Percentiles rank a stretch among this genome's conserved stretches.
These are phyloP conservation scores for Tulasnella sp. DNA, from an alignment of 768 basidiomycete species.

Conservation along the genomic window DNA sequence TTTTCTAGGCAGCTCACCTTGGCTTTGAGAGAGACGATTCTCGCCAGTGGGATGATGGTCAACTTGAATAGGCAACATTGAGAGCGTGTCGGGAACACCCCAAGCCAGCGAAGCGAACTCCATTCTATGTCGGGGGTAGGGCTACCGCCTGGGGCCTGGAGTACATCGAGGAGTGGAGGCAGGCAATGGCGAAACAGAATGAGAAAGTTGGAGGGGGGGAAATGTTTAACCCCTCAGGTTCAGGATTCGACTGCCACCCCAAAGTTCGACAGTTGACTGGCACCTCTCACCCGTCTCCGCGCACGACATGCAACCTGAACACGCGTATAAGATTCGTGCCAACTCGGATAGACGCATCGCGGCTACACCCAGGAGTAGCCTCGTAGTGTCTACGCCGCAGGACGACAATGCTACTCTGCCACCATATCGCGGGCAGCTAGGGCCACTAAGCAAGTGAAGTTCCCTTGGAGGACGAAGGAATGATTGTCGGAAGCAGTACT, in stretches of 20 bases:
- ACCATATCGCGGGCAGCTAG: too few relatives aligned
- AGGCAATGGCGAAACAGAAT: not conserved
- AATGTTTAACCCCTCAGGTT: not conserved
- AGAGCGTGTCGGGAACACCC: not conserved
- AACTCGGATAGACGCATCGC: too few relatives aligned
- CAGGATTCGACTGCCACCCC: slow-evolving; percentile 4
- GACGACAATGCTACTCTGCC: too few relatives aligned
- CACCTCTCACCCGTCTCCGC: not conserved
- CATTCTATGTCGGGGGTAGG: not conserved
- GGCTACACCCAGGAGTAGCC: too few relatives aligned
- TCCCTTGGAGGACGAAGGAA: too few relatives aligned
- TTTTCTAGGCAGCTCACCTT: not conserved
- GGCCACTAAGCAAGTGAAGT: too few relatives aligned
- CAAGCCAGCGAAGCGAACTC: not conserved
- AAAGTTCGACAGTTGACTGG: not conserved
- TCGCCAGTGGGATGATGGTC: not conserved
- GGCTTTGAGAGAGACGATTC: not conserved
- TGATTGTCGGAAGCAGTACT: not conserved
- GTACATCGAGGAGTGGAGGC: not conserved
- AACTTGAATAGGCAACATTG: not conserved
- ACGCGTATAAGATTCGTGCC: too few relatives aligned
- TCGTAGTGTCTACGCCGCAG: too few relatives aligned
- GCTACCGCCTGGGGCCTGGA: not conserved
- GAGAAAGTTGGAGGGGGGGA: not conserved
- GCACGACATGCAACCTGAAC: not conserved